Conservation (phyloP, 495 filamentous ascomycete species). For the Tuber aestivum region DNA sequence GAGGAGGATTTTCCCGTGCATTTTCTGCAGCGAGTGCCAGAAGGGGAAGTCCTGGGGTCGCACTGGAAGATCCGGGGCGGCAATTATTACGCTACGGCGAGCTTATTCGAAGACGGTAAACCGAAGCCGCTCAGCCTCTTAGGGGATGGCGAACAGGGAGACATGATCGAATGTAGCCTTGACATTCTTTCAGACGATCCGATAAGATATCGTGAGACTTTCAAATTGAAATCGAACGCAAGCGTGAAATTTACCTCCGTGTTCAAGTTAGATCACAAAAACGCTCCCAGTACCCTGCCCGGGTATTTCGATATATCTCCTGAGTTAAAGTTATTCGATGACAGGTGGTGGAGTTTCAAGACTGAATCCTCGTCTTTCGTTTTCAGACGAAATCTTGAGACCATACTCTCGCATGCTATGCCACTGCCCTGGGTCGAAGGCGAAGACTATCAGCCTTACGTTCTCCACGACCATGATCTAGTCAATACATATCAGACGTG, state of each 20-base stretch:
- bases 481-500: background rate
- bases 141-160: background rate
- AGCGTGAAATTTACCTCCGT: background rate
- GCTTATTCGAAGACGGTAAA: background rate
- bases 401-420: conserved; percentile 1
- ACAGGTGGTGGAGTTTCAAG: background rate
- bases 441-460: background rate
- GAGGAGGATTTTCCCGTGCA: background rate
- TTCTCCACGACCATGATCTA: background rate
- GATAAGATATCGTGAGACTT: background rate
- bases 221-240: background rate
- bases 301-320: background rate
- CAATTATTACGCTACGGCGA: background rate
- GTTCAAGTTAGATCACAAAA: background rate
- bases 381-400: background rate
- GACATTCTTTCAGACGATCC: background rate
- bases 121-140: background rate
- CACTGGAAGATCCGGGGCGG: background rate
- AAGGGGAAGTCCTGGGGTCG: background rate
- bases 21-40: background rate
- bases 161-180: background rate
- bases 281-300: background rate
- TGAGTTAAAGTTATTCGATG: background rate
- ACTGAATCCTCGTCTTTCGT: background rate
- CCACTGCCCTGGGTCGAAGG: background rate